phyloP scores from a whole-genome alignment of 176 grass and related monocot genomes.

The Chloris gayana region DNA sequence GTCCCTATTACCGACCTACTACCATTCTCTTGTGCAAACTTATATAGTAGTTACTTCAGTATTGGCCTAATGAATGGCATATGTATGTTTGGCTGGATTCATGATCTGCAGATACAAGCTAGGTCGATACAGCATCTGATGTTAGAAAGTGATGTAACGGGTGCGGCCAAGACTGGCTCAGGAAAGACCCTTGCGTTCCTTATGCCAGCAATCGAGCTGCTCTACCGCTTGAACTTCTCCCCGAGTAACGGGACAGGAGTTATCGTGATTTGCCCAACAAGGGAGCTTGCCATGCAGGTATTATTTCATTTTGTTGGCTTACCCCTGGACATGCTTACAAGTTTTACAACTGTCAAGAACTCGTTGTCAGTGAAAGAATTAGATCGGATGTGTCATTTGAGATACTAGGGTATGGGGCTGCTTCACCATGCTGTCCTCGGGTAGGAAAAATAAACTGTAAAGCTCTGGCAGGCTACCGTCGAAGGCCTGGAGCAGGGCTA shows the following conservation, averaged over 20 bases:
- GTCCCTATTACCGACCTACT: background rate
- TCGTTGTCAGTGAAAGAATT: background rate
- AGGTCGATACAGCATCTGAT: slow-evolving; percentile 65
- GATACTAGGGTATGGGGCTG: slow-evolving; percentile 45
- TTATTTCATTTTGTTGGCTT: background rate
- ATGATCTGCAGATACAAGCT: slow-evolving; percentile 68
- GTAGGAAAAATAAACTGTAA: slow-evolving; percentile 30
- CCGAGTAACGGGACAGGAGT: slow-evolving; percentile 64
- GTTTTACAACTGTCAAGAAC: background rate
- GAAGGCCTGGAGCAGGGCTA: slow-evolving; percentile 89
- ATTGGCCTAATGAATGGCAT: background rate
- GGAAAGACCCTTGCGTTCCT: slow-evolving; percentile 80
- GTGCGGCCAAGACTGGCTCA: slow-evolving; percentile 60
- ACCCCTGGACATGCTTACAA: background rate
- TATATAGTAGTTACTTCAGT: background rate
- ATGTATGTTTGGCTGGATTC: background rate
- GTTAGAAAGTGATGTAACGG: slow-evolving; percentile 60
- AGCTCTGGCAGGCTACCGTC: slow-evolving; percentile 62
- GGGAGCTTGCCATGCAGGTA: slow-evolving; percentile 81
- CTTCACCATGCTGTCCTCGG: background rate
- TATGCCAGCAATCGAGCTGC: slow-evolving; percentile 61
- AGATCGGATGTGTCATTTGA: background rate
- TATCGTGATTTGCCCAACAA: slow-evolving; percentile 67
- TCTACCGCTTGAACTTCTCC: slow-evolving; percentile 41
- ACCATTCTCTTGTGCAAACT: too few species aligned